Conservation (phyloP, 345 rosid genomes). For the Turnera subulata region DNA sequence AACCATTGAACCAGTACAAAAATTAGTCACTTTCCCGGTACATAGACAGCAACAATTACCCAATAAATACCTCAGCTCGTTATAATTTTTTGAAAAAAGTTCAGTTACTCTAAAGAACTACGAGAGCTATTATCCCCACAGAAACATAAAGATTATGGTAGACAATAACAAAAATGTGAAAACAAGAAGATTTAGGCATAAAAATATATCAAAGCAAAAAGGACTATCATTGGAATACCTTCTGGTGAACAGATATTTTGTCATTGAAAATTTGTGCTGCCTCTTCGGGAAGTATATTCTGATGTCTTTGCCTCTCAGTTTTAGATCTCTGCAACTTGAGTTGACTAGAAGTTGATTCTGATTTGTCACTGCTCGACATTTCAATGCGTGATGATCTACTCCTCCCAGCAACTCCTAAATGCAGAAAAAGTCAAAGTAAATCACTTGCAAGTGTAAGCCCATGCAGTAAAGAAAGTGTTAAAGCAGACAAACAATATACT, state of each 20-base stretch:
- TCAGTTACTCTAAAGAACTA: too few relatives aligned
- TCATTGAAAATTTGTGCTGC: conserved; percentile 78
- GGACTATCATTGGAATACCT: conserved; percentile 36
- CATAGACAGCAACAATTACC: too few relatives aligned
- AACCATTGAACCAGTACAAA: too few relatives aligned
- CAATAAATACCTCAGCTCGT: too few relatives aligned
- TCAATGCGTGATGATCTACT: conserved; percentile 26
- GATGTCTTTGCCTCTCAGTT: conserved; percentile 59
- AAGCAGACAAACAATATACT: not conserved
- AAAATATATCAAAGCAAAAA: conserved; percentile 1
- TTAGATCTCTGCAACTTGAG: conserved; percentile 67
- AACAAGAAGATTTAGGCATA: not conserved
- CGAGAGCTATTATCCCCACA: too few relatives aligned
- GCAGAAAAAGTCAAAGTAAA: not conserved
- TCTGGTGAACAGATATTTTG: conserved; percentile 64
- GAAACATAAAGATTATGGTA: too few relatives aligned
- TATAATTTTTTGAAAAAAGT: too few relatives aligned
- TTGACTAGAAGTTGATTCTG: conserved; percentile 38
- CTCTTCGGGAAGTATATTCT: conserved; percentile 59
- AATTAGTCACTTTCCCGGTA: too few relatives aligned
- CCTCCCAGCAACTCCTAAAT: conserved; percentile 36
- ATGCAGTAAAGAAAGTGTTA: not conserved
- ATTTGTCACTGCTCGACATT: conserved; percentile 27
- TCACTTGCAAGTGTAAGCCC: not conserved
- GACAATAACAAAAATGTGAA: too few relatives aligned